Conservation (phyloP, 2,329 filamentous ascomycete genomes). For the Reticulascus tulasneorum region DNA sequence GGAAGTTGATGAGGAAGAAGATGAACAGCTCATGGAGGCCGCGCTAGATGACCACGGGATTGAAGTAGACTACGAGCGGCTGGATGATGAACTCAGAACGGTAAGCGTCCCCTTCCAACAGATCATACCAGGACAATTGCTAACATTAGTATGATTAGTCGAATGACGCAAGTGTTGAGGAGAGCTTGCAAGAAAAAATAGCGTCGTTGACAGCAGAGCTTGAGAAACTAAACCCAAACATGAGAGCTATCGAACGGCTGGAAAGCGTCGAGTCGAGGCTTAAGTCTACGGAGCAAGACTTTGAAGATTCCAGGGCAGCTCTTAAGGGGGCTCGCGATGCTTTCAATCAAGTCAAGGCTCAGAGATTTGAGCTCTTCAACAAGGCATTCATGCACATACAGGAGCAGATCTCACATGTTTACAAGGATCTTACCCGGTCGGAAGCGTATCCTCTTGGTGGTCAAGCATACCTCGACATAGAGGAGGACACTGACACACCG, state of each 20-base stretch:
- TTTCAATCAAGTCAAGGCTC: conserved; percentile 77
- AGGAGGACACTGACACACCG: conserved; percentile 91
- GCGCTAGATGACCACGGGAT: conserved; percentile 88
- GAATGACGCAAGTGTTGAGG: conserved; percentile 67
- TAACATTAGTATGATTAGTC: conserved; percentile 50
- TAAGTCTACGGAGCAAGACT: conserved; percentile 81
- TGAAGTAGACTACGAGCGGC: conserved; percentile 74
- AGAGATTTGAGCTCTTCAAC: conserved; percentile 87
- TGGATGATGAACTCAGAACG: conserved; percentile 78
- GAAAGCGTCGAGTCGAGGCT: conserved; percentile 81
- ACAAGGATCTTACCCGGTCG: conserved; percentile 90
- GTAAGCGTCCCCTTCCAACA: conserved; percentile 41
- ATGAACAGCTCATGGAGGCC: conserved; percentile 56
- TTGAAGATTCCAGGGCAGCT: conserved; percentile 73
- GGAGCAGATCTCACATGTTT: conserved; percentile 89
- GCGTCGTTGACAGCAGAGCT: conserved; percentile 70
- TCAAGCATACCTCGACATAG: conserved; percentile 80
- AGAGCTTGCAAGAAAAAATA: conserved; percentile 74
- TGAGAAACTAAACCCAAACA: conserved; percentile 94
- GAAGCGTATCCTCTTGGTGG: conserved; percentile 92
- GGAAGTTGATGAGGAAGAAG: conserved; percentile 75
- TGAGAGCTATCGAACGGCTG: conserved; percentile 89
- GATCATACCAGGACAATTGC: conserved; percentile 5
- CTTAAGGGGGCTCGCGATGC: conserved; percentile 74
- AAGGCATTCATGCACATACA: conserved; percentile 93